Percentiles rank a stretch among this genome's conserved stretches.
Evolutionary conservation across 768 basidiomycete genomes (phyloP).

Genomic region (Lactarius indigo): DNA sequence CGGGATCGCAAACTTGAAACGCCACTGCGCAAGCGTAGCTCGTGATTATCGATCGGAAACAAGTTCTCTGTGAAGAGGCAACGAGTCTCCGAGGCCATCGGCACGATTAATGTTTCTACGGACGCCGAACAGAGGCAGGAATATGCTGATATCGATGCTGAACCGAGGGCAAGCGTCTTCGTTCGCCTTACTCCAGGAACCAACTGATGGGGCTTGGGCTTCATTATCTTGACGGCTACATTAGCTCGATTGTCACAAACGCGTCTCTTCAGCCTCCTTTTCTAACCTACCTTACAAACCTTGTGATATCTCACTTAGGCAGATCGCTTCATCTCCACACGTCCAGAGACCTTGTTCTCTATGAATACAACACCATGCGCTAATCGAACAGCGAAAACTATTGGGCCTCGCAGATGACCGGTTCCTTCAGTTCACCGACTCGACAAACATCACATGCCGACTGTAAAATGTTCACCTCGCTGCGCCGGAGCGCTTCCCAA

Average conservation of each 20-base stretch:
- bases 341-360: conserved; percentile 48
- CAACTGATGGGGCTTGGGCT: background rate
- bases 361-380: conserved; percentile 65
- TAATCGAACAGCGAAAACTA: conserved; percentile 55
- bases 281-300: background rate
- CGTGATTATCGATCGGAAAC: conserved; percentile 24
- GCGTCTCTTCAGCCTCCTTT: background rate
- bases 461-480: conserved; percentile 43
- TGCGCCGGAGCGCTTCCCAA: conserved; percentile 49
- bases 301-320: conserved; percentile 37
- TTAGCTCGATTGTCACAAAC: conserved; percentile 5
- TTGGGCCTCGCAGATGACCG: conserved; percentile 58
- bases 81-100: conserved; percentile 21
- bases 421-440: conserved; percentile 50
- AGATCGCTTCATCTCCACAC: conserved; percentile 57
- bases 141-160: conserved; percentile 19
- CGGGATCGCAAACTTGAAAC: conserved; percentile 25
- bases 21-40: conserved; percentile 24
- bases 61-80: conserved; percentile 26
- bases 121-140: conserved; percentile 12
- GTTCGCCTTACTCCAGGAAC: background rate
- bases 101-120: conserved; percentile 15
- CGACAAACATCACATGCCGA: conserved; percentile 33
- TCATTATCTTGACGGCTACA: background rate
- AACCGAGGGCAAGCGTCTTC: conserved; percentile 21